phyloP scores from a whole-genome alignment of 768 basidiomycete genomes.

The Termitomyces sp. region DNA sequence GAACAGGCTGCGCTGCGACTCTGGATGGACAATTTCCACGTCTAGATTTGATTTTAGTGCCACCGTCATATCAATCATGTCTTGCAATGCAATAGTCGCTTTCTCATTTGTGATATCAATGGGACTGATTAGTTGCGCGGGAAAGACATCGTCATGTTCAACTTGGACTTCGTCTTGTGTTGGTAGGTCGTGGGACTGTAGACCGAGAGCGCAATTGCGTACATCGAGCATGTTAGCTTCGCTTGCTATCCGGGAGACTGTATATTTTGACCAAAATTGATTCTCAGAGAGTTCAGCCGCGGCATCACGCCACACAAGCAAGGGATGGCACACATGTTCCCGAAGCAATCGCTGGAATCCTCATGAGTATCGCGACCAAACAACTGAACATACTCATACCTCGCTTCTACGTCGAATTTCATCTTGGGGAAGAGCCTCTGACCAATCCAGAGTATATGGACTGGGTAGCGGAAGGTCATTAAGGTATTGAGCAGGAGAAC shows the following conservation, averaged over 20 bases:
- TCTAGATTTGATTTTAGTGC: conserved; percentile 68
- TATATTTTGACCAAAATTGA: conserved; percentile 64
- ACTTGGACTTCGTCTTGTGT: background rate
- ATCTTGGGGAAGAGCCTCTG: conserved; percentile 58
- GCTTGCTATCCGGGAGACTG: conserved; percentile 54
- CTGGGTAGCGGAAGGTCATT: conserved; percentile 40
- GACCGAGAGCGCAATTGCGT: conserved; percentile 47
- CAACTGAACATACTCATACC: conserved; percentile 31
- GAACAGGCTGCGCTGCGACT: conserved; percentile 45
- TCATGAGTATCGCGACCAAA: conserved; percentile 1
- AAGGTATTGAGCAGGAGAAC: conserved; percentile 63
- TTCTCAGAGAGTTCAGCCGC: conserved; percentile 55
- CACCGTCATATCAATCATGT: conserved; percentile 69
- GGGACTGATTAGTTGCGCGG: conserved; percentile 26
- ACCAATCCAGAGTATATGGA: conserved; percentile 71
- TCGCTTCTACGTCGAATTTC: conserved; percentile 69
- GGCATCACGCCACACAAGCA: conserved; percentile 63
- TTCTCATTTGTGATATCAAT: conserved; percentile 33
- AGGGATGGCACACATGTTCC: conserved; percentile 68
- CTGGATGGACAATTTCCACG: conserved; percentile 50
- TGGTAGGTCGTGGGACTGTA: conserved; percentile 27
- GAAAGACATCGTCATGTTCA: conserved; percentile 10
- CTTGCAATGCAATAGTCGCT: conserved; percentile 56
- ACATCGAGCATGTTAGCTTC: conserved; percentile 68
- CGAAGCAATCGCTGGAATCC: conserved; percentile 56